phyloP scores from a whole-genome alignment of 2,329 filamentous ascomycete species.

The Dissoconium aciculare region DNA sequence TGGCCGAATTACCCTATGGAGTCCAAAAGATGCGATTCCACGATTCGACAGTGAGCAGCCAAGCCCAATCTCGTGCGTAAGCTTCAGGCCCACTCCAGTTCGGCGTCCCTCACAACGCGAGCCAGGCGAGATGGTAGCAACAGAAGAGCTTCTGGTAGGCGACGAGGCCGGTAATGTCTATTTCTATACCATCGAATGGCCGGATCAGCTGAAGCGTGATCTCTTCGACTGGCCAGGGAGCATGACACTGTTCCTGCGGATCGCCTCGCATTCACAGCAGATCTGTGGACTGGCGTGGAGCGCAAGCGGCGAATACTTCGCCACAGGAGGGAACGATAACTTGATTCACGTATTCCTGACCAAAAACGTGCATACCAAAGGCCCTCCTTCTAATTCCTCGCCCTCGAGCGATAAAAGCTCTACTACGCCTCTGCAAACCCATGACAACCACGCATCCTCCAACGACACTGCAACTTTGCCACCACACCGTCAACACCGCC shows the following conservation, averaged over 20 bases:
- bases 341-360: constrained; percentile 67
- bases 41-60: constrained; percentile 64
- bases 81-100: constrained; percentile 55
- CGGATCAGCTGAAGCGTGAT: constrained; percentile 41
- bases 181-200: constrained; percentile 85
- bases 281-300: constrained; percentile 92
- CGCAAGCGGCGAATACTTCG: constrained; percentile 57
- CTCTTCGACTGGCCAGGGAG: constrained; percentile 62
- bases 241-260: constrained; percentile 61
- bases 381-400: no score
- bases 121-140: constrained; percentile 41
- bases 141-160: constrained; percentile 74
- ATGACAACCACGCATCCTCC: constrained; percentile 5
- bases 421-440: constrained; percentile 10
- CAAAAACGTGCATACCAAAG: constrained; percentile 37
- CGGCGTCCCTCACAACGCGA: constrained; percentile 35
- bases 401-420: constrained; percentile 3
- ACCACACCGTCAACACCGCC: constrained; percentile 19
- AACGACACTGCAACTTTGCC: constrained; percentile 1
- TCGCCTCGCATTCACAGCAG: constrained; percentile 71
- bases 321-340: constrained; percentile 88
- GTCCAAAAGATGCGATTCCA: constrained; percentile 51
- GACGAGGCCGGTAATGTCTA: constrained; percentile 72
- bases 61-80: constrained; percentile 59
- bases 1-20: constrained; percentile 63